Evolutionary conservation across 495 filamentous ascomycete genomes (phyloP).

Genomic region (Penicillium argentinense): DNA sequence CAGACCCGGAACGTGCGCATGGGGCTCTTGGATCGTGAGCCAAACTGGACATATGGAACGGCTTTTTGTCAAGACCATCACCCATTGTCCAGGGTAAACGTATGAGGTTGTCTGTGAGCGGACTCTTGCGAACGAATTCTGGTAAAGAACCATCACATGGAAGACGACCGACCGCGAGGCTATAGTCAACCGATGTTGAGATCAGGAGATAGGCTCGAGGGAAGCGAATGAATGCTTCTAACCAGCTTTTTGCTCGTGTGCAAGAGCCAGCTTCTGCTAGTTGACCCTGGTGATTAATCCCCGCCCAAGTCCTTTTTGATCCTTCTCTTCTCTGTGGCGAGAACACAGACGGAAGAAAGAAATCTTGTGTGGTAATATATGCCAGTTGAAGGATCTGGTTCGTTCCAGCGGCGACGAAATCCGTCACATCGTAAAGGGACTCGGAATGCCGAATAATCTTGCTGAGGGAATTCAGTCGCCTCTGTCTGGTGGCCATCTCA

Average conservation of each 20-base stretch:
- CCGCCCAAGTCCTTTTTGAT: too few relatives aligned
- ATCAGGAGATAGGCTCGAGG: constrained; percentile 38
- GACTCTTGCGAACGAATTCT: too few relatives aligned
- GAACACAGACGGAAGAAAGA: constrained; percentile 20
- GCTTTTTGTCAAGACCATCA: too few relatives aligned
- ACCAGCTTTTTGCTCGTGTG: constrained; percentile 24
- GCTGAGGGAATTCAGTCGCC: constrained; percentile 25
- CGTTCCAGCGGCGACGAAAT: constrained; percentile 29
- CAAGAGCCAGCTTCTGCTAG: background rate
- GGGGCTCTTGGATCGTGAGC: too few relatives aligned
- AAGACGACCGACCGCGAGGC: constrained; percentile 25
- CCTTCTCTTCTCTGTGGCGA: too few relatives aligned
- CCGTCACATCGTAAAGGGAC: constrained; percentile 33
- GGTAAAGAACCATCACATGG: constrained; percentile 26
- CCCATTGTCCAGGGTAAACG: too few relatives aligned
- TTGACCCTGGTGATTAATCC: background rate
- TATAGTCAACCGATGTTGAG: constrained; percentile 33
- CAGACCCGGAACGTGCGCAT: too few relatives aligned
- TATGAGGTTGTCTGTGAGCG: too few relatives aligned
- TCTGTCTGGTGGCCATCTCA: constrained; percentile 20
- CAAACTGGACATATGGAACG: too few relatives aligned
- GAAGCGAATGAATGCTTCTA: constrained; percentile 30
- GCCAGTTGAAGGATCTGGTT: constrained; percentile 36
- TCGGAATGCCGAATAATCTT: constrained; percentile 33
- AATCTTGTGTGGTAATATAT: constrained; percentile 28